These are phyloP conservation scores for Tuber brumale DNA, from an alignment of 495 filamentous ascomycete genomes.

Conservation along the genomic window DNA sequence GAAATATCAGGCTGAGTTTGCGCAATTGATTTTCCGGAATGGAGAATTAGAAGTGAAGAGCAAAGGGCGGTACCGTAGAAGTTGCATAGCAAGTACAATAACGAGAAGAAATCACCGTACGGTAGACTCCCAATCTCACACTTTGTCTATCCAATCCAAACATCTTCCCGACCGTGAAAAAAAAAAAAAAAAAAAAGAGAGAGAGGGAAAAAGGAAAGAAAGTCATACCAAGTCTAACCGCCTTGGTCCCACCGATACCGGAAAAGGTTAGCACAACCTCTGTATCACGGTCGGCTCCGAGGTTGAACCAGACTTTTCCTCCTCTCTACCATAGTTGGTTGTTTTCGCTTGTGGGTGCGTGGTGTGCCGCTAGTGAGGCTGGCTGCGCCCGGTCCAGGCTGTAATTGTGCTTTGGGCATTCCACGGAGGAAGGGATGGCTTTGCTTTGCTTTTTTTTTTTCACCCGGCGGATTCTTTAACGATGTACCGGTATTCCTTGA, in stretches of 20 bases:
- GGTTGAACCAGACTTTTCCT: not conserved
- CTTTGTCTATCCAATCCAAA: no score
- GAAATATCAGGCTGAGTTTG: not conserved
- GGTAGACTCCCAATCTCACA: no score
- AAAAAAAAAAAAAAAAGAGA: no score
- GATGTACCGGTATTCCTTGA: not conserved
- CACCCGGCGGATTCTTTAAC: not conserved
- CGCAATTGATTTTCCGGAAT: not conserved
- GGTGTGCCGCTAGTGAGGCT: not conserved
- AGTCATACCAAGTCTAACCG: no score
- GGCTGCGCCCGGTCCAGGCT: not conserved
- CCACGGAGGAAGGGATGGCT: not conserved
- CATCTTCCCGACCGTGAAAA: no score
- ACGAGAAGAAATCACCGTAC: not conserved
- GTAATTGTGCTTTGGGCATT: not conserved
- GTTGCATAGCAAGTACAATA: not conserved
- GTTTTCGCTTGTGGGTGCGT: no score
- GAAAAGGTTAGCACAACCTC: no score
- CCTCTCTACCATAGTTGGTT: no score
- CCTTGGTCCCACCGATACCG: no score
- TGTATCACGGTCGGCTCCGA: not conserved
- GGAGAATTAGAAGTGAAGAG: not conserved
- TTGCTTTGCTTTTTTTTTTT: not conserved
- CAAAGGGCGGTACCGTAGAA: not conserved
- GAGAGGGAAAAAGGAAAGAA: no score